Percentiles rank a stretch among this genome's conserved stretches.
phyloP scores from a whole-genome alignment of 2,329 filamentous ascomycete species.

The Emericellopsis atlantica region DNA sequence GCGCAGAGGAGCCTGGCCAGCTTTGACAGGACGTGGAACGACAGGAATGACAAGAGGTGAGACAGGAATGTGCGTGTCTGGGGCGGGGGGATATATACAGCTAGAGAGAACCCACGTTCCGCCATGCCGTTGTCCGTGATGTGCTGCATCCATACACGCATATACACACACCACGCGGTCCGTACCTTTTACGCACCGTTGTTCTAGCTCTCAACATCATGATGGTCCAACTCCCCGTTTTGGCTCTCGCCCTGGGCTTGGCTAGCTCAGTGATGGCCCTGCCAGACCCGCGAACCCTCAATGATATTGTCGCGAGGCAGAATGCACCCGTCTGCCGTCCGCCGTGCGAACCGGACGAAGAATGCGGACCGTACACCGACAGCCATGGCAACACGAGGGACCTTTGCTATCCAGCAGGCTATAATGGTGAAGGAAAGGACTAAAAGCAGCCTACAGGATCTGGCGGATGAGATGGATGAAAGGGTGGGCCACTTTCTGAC shows the following conservation, averaged over 20 bases:
- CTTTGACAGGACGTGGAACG: slow-evolving; percentile 17
- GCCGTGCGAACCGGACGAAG: background rate
- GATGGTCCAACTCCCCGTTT: background rate
- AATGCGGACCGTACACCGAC: background rate
- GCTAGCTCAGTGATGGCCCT: background rate
- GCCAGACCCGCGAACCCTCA: background rate
- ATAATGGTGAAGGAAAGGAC: background rate
- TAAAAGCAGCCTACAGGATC: background rate
- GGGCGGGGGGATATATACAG: background rate
- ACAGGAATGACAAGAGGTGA: background rate
- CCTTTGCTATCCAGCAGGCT: background rate
- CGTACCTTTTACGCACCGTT: too few species aligned
- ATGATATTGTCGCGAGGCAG: background rate
- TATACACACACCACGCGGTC: too few species aligned
- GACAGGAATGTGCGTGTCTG: background rate
- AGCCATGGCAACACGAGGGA: background rate
- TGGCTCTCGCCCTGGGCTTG: background rate
- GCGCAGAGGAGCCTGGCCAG: slow-evolving; percentile 16
- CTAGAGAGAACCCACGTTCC: background rate
- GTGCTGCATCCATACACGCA: too few species aligned
- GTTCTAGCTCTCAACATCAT: background rate
- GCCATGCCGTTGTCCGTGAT: too few species aligned
- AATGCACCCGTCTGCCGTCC: background rate
- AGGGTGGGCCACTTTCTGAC: background rate
- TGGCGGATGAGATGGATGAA: background rate